Base-by-base conservation (phyloP, 2,329 filamentous ascomycete species). In the Clathrospora elynae region DNA sequence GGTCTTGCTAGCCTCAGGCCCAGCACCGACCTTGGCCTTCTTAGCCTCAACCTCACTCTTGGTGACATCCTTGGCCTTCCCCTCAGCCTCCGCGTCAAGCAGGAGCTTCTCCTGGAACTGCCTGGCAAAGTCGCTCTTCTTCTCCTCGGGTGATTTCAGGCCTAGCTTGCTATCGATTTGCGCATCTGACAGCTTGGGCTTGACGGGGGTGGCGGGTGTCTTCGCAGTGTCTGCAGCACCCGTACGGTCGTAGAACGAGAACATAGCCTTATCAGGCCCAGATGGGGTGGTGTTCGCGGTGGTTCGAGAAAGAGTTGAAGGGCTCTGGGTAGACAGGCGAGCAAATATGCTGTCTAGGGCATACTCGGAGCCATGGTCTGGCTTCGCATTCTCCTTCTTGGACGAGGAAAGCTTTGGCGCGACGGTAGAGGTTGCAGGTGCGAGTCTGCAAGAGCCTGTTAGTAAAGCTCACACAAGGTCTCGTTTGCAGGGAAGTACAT, bases 311-410 rank as follows among this genome's bases (percentile, higher is more conserved):
- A 17, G 10, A 13, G 31, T 22, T 3, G 28, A 6, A 5, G 37
- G 9, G 5, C 11, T 28, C 19, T 24, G 36, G 9, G 41, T 31
- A 16, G 40, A 53, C 16, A 64, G 40, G 6, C 52, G 55, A 10
- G 55, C 53, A 34, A 54, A 63, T 33, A 61, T 49, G 13, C 41
- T 39, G 1, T 60, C 61, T 11, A 62, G 26, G 6, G 40, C 43
- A 11, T 37, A 28, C 31, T 41, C 25, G 2, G 13, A 30, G 14
- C 32, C n/a, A 13, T 10, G 13, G 6, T 22, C 10, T n/a, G 35
- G 3, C 18, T 13, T 16, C 23, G 34, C 6, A 31, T 13, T 7
- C 10, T 52, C 36, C 9, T 36, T 40, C 35, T 50, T 43, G 3
- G 28, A 6, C 5, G 33, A 9, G 8, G 17, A 5, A 19, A 37